Evolutionary conservation across 129 eudicot genomes (phyloP), one percentile per base, ranked within the genome.

Genomic region (Mikania micrantha): DNA sequence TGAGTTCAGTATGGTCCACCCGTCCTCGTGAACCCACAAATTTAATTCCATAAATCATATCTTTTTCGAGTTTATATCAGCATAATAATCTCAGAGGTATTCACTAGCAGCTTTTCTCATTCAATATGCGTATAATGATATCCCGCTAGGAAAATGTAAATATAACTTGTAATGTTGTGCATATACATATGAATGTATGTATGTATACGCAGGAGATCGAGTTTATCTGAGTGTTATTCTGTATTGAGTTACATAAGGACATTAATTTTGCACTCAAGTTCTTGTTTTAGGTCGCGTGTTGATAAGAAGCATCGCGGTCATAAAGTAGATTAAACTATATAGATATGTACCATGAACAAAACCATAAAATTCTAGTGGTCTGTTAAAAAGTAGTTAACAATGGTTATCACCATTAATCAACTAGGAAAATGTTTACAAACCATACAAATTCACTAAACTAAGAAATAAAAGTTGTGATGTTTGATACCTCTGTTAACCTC

Each of bases 1-100:
- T 93, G 15, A 84, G 92, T 77, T 80, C 95, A 11, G 84, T 93
- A 11, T 93, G 98, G 98, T 56, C 88, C 4, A 70, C 87, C 59
- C 88, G 95, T 63, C 84, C 91, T 50, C 92, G 67, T 25, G 82
- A 67, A 25, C 48, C 83, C 28, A 34, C 80, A 47, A 19, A 29
- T 36, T 38, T 76, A 68, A 40, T 59, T 76, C 76, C 78, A 41
- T 66, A 16, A 56, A 50, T 29, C 35, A 44, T 17, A 22, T 15
- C 12, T 40, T 41, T 56, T 38, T 44, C 25, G 3, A 45, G 64
- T 56, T 64, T 70, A n/a, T 47, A 40, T 12, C 71, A 62, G 63
- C 64, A 25, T 12, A 27, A 64, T 25, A 38, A 73, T 32, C 11
- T 15, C 68, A 75, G 74, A 53, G 62, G 34, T 64, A 42, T 74